Conservation (phyloP, 208 protist species). For the Leishmania tropica region DNA sequence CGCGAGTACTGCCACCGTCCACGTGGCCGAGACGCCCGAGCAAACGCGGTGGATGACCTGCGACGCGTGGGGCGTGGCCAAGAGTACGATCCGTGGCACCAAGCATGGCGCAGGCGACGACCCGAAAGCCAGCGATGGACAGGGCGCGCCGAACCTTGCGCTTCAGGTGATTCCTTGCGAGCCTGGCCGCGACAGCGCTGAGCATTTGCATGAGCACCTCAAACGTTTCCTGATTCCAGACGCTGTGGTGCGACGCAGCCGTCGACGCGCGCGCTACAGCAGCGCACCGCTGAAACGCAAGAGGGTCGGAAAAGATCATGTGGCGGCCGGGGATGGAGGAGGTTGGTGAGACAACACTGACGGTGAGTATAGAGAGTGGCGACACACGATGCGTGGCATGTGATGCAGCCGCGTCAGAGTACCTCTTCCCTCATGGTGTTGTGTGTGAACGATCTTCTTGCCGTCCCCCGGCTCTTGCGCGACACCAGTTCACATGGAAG, state of each 20-base stretch:
- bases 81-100: neutral
- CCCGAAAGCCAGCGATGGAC: too few relatives aligned
- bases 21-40: conserved; percentile 36
- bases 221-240: conserved; percentile 48
- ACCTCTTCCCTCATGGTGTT: too few relatives aligned
- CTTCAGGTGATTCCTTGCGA: conserved; percentile 14
- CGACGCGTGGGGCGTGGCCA: conserved; percentile 24
- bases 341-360: too few relatives aligned
- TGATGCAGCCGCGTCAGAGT: too few relatives aligned
- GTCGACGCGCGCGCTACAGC: conserved; percentile 16
- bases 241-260: conserved; percentile 37
- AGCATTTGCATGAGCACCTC: conserved; percentile 52
- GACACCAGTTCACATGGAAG: too few relatives aligned
- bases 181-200: conserved; percentile 38
- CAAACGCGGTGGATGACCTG: conserved; percentile 49
- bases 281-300: too few relatives aligned
- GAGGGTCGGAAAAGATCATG: too few relatives aligned
- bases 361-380: too few relatives aligned
- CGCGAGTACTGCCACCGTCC: conserved; percentile 53
- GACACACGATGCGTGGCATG: too few relatives aligned
- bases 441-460: too few relatives aligned
- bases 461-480: too few relatives aligned
- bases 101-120: conserved; percentile 8
- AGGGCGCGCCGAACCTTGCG: conserved; percentile 16
- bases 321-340: too few relatives aligned